Percentiles rank a stretch among this genome's conserved stretches.
Evolutionary conservation across 1,284 basidiomycete genomes (phyloP).

Genomic region (Boletus mariae): DNA sequence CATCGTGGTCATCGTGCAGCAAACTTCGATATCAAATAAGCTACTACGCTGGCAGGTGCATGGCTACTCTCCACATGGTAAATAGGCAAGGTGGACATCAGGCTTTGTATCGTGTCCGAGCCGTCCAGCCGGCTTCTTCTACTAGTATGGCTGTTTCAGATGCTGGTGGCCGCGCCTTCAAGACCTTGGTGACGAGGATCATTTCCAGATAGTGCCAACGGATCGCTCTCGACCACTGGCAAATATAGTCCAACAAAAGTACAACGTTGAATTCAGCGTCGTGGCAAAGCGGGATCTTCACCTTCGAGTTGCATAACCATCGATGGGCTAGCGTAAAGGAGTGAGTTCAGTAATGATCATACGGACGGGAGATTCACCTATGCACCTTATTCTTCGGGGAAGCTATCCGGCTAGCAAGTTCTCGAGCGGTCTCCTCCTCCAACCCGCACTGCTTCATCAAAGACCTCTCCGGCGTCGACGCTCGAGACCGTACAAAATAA

Average conservation of each 20-base stretch:
- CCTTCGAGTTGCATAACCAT: background rate
- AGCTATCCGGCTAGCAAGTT: constrained; percentile 19
- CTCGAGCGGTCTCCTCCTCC: constrained; percentile 20
- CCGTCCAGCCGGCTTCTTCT: background rate
- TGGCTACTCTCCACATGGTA: background rate
- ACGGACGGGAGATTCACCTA: background rate
- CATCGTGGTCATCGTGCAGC: background rate
- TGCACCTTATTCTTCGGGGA: background rate
- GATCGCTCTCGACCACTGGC: background rate
- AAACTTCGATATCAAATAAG: background rate
- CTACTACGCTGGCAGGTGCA: background rate
- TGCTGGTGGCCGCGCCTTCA: background rate
- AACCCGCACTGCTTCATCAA: constrained; percentile 21
- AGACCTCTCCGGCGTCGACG: constrained; percentile 6
- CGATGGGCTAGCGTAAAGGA: background rate
- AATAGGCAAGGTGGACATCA: background rate
- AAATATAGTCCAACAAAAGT: background rate
- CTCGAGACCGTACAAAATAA: constrained; percentile 11
- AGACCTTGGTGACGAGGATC: background rate
- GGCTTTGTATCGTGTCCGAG: background rate
- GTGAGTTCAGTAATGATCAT: background rate
- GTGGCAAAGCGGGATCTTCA: background rate
- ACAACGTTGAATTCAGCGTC: background rate
- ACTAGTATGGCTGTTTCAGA: no score
- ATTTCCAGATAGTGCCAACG: background rate